phyloP scores from a whole-genome alignment of 352 stramenopile genomes.

The Globisporangium canariense region DNA sequence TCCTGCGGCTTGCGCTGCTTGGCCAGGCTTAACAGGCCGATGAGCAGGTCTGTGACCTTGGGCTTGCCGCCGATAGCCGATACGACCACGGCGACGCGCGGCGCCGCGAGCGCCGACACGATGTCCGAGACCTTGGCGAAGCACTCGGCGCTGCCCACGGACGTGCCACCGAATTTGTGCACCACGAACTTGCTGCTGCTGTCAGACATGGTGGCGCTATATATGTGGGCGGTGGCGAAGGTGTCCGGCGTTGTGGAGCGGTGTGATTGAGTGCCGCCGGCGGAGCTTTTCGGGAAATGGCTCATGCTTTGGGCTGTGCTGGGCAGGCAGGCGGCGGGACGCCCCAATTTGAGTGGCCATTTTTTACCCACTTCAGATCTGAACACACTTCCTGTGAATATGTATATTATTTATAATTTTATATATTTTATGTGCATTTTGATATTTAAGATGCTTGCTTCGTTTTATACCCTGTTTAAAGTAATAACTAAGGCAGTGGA shows the following conservation, averaged over 20 bases:
- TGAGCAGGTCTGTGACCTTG: conserved; percentile 95
- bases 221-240: not conserved
- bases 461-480: not conserved
- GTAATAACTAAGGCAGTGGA: not conserved
- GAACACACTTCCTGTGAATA: not conserved
- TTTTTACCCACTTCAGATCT: conserved; percentile 16
- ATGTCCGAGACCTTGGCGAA: conserved; percentile 86
- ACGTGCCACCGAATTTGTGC: conserved; percentile 98
- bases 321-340: not conserved
- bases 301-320: not conserved
- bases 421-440: no score
- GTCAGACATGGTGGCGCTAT: not conserved
- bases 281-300: conserved; percentile 15
- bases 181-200: conserved; percentile 79
- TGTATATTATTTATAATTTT: not conserved
- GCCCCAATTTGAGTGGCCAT: not conserved
- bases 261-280: not conserved
- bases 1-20: conserved; percentile 75
- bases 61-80: conserved; percentile 96
- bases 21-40: conserved; percentile 86
- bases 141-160: conserved; percentile 90
- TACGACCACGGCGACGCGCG: conserved; percentile 86
- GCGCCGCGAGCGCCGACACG: conserved; percentile 38
- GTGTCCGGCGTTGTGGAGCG: not conserved
- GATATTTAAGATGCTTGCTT: not conserved